A percentile compares a stretch with the other conserved stretches of the same genome.
Conservation (phyloP, 257 asterid genomes). For the Thymus mandschuricus region DNA sequence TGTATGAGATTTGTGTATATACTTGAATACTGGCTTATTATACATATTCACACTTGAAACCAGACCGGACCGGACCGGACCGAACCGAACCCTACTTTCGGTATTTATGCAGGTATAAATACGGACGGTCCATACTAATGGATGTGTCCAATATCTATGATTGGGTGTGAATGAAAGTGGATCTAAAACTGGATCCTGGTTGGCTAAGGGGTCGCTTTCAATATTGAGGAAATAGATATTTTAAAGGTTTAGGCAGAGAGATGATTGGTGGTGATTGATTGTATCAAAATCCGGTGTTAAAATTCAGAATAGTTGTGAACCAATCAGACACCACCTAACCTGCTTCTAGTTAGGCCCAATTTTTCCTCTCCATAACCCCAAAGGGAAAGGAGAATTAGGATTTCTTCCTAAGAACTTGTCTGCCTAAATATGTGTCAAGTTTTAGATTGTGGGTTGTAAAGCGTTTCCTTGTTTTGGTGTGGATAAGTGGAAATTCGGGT, state of each 20-base stretch:
- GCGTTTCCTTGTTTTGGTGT: neutral
- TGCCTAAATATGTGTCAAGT: slow-evolving; percentile 8
- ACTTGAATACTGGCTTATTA: too few relatives aligned
- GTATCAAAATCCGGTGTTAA: neutral
- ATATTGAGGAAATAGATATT: neutral
- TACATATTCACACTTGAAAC: too few relatives aligned
- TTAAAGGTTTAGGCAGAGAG: slow-evolving; percentile 1
- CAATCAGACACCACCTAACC: slow-evolving; percentile 11
- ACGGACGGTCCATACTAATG: neutral
- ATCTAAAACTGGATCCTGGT: slow-evolving; percentile 44
- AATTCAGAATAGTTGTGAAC: slow-evolving; percentile 20
- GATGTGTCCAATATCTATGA: slow-evolving; percentile 9
- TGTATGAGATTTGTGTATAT: too few relatives aligned
- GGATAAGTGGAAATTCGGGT: neutral
- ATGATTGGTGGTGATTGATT: slow-evolving; percentile 26
- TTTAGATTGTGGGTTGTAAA: neutral
- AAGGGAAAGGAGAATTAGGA: neutral
- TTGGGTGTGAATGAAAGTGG: neutral
- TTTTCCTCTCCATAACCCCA: neutral
- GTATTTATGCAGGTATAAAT: too few relatives aligned
- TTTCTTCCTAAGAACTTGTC: neutral
- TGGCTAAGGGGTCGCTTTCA: slow-evolving; percentile 45
- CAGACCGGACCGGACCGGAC: too few relatives aligned
- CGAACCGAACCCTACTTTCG: too few relatives aligned
- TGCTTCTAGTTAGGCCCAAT: slow-evolving; percentile 15